These are phyloP conservation scores for Fennellomyces sp. DNA, from an alignment of 371 early-diverging fungal species.

Conservation along the genomic window DNA sequence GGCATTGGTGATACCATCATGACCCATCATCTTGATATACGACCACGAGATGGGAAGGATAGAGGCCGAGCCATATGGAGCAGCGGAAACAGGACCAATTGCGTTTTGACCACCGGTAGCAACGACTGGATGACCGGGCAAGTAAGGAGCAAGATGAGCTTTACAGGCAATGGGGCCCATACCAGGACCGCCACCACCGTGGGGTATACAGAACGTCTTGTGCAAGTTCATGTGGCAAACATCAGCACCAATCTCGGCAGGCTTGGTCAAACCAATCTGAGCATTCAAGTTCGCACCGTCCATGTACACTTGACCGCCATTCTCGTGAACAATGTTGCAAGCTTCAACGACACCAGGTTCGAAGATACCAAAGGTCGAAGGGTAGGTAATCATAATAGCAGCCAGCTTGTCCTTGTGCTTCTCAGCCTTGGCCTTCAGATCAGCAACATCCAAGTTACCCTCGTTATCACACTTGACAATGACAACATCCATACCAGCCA, in stretches of 20 bases:
- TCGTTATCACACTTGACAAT: constrained; percentile 88
- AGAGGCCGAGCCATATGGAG: constrained; percentile 95
- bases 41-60: constrained; percentile 98
- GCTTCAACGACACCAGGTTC: constrained; percentile 88
- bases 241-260: constrained; percentile 96
- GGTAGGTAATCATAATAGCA: constrained; percentile 97
- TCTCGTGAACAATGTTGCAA: constrained; percentile 83
- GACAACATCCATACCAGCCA: constrained; percentile 95
- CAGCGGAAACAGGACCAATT: constrained; percentile 94
- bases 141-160: constrained; percentile 88
- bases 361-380: constrained; percentile 97
- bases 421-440: constrained; percentile 85
- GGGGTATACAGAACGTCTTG: constrained; percentile 98
- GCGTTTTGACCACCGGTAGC: constrained; percentile 71
- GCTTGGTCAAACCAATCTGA: constrained; percentile 94
- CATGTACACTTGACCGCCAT: constrained; percentile 98
- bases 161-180: constrained; percentile 95
- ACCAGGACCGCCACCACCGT: constrained; percentile 97
- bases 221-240: constrained; percentile 98
- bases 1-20: constrained; percentile 80
- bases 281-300: constrained; percentile 99
- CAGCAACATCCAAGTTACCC: constrained; percentile 91
- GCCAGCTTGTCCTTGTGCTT: constrained; percentile 85
- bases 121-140: constrained; percentile 90
- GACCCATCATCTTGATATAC: constrained; percentile 96